phyloP scores from a whole-genome alignment of 2,329 filamentous ascomycete species.

The Mollisiaceae sp. region DNA sequence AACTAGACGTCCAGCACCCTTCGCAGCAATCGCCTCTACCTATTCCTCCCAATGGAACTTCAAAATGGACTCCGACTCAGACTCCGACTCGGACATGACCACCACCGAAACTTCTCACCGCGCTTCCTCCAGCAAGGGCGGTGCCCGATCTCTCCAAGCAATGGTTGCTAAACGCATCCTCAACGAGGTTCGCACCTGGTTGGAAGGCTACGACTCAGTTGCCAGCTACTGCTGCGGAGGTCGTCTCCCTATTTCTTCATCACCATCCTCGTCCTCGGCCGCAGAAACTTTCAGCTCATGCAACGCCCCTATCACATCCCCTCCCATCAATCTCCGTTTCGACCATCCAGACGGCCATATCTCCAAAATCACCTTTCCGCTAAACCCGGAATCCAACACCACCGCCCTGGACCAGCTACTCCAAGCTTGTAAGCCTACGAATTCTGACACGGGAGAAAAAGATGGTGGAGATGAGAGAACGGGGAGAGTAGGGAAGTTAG shows the following conservation, averaged over 20 bases:
- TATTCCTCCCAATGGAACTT: not conserved
- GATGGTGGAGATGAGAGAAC: constrained; percentile 58
- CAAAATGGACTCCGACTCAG: constrained; percentile 11
- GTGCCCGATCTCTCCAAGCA: not conserved
- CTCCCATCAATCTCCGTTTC: constrained; percentile 26
- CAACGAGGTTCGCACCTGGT: constrained; percentile 23
- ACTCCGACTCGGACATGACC: constrained; percentile 22
- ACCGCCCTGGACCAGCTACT: constrained; percentile 37
- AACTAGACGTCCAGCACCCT: not conserved
- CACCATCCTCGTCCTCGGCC: too few species aligned
- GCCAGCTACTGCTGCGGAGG: constrained; percentile 27
- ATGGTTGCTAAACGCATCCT: constrained; percentile 17
- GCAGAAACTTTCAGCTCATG: constrained; percentile 3
- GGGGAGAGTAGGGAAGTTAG: constrained; percentile 59
- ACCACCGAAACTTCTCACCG: not conserved
- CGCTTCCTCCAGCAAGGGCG: not conserved
- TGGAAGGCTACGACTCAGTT: constrained; percentile 22
- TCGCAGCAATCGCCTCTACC: not conserved
- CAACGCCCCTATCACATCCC: constrained; percentile 13
- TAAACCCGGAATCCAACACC: not conserved
- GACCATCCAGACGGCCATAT: constrained; percentile 8
- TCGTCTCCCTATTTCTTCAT: constrained; percentile 19
- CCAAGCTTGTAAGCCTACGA: constrained; percentile 49
- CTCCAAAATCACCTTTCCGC: constrained; percentile 6
- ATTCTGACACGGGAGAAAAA: constrained; percentile 52